Base-by-base conservation (phyloP, 1,139 yeast species). In the Debaryomyces sp. region DNA sequence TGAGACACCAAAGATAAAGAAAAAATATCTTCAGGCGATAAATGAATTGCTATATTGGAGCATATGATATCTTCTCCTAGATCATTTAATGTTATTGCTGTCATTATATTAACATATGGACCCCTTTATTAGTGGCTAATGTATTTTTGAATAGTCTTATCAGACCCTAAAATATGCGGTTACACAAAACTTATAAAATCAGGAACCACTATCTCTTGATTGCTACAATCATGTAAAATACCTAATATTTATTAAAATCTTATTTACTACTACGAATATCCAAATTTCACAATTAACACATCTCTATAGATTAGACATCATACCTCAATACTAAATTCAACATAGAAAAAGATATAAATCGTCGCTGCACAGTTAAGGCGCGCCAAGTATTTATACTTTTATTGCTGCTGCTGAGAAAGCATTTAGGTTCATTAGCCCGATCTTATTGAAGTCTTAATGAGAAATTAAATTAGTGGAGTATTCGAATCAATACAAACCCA, bases 21-120 rank as follows among this genome's bases (percentile, higher is more conserved):
- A 49, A 69, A 68, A 7, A 83, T 79, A 40, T 82, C 87, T 10
- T 64, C 63, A 0, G 78, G 71, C 0, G 74, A 60, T 4, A 84
- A 58, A 48, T 64, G 68, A 12, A 64, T 64, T 0, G 77, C 66
- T 21, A 79, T 58, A 37, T 66, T 70, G 13, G 62, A 64, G 27
- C 49, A 46, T n/a, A 68, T 67, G n/a, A 80, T 60, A 53, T 81
- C 85, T 17, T 68, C 71, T 4, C 78, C 77, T 15, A 79, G 59
- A 41, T 70, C 69, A 4, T 49, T 41, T 15, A 62, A 44, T 7
- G 52, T 35, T 24, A 40, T 18, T 48, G 29, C 12, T 10, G 40
- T 17, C 43, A 44, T 38, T 13, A 13, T 9, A 34, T 17, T 21
- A 32, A 32, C 21, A 17, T 15, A 32, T 15, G 21, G 12, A 32